phyloP scores from a whole-genome alignment of 1,284 basidiomycete genomes.

The Meira miltonrushii region DNA sequence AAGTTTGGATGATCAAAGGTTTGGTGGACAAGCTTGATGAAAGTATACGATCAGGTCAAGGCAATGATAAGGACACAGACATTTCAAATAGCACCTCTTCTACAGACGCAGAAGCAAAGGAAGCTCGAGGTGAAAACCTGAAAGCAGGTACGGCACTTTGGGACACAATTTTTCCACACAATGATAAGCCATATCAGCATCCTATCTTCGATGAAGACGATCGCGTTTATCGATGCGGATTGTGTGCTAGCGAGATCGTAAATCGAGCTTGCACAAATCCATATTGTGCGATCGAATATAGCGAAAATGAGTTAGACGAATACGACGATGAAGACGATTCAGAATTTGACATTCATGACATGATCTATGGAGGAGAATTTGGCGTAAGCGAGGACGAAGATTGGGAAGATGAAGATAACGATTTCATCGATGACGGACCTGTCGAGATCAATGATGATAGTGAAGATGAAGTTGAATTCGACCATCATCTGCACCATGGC shows the following conservation, averaged over 20 bases:
- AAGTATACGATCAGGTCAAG: conserved; percentile 17
- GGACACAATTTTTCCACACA: conserved; percentile 25
- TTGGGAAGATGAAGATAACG: conserved; percentile 18
- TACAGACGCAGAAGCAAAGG: conserved; percentile 15
- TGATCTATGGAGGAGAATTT: not conserved
- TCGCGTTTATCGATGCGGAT: conserved; percentile 38
- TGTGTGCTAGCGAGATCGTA: conserved; percentile 41
- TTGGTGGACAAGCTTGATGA: conserved; percentile 34
- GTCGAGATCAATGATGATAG: conserved; percentile 3
- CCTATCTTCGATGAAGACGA: conserved; percentile 43
- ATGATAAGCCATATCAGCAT: conserved; percentile 13
- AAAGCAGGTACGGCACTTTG: conserved; percentile 26
- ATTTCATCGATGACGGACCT: conserved; percentile 6
- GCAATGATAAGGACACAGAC: not conserved
- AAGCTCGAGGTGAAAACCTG: conserved; percentile 26
- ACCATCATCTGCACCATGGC: conserved; percentile 15
- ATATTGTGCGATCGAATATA: conserved; percentile 21
- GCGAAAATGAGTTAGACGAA: conserved; percentile 10
- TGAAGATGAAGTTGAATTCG: not conserved
- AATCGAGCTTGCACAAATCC: conserved; percentile 36
- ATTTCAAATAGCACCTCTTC: not conserved
- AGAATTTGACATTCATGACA: not conserved
- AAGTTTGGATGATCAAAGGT: conserved; percentile 37
- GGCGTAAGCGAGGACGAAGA: not conserved
- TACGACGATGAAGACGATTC: conserved; percentile 11